Evolutionary conservation across 2,329 filamentous ascomycete species (phyloP).

Genomic region (Trichophyton rubrum): DNA sequence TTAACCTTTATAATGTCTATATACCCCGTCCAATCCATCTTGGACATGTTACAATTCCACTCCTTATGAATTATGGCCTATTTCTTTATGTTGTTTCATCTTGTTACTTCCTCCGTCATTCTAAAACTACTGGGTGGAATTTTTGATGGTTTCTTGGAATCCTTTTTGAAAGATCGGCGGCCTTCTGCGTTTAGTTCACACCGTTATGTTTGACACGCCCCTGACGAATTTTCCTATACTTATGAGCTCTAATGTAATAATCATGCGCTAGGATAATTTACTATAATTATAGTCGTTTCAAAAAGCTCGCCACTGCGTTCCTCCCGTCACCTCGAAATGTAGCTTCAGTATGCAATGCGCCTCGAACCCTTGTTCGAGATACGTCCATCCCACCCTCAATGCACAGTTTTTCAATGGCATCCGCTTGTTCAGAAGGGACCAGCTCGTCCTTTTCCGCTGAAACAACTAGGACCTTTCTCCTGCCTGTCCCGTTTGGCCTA

Average conservation of each 20-base stretch:
- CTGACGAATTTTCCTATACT: background rate
- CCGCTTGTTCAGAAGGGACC: conserved; percentile 28
- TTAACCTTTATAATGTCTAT: background rate
- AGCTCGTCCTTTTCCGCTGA: conserved; percentile 35
- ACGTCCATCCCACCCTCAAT: conserved; percentile 23
- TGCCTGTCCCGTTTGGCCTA: background rate
- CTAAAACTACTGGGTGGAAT: background rate
- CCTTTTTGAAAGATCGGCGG: background rate
- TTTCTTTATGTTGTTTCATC: background rate
- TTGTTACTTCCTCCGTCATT: background rate
- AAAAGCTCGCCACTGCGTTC: conserved; percentile 23
- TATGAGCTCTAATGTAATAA: background rate
- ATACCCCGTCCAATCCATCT: background rate
- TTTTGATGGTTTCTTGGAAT: background rate
- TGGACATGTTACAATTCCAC: background rate
- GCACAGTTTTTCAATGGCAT: conserved; percentile 25
- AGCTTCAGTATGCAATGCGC: conserved; percentile 41
- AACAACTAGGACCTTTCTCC: conserved; percentile 28
- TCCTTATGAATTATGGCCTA: background rate
- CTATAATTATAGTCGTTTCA: conserved; percentile 6
- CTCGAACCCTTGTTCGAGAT: conserved; percentile 28
- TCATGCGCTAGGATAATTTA: too few species aligned
- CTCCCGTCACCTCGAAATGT: conserved; percentile 33
- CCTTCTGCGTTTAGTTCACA: background rate
- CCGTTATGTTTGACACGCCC: background rate